Conservation (phyloP, 2,329 filamentous ascomycete genomes). For the Ophioceras dolichostomum region DNA sequence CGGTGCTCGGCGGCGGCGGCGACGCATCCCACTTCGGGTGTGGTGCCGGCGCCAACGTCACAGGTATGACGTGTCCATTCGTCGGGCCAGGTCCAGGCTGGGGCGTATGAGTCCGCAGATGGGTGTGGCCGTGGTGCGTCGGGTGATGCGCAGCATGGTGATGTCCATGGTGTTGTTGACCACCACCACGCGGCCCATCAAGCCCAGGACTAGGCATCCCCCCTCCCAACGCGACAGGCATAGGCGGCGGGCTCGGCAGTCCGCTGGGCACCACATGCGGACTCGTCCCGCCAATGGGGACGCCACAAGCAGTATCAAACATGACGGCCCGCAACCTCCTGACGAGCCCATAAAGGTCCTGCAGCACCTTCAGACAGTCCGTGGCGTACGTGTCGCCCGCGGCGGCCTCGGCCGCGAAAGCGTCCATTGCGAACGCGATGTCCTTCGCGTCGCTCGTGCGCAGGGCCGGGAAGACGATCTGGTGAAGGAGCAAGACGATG, state of each 20-base stretch:
- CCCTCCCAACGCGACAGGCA: no score
- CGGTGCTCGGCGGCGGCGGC: no score
- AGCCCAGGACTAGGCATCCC: neutral
- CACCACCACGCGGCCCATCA: neutral
- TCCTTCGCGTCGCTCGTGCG: slow-evolving; percentile 16
- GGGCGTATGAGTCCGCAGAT: no score
- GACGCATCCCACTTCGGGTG: neutral
- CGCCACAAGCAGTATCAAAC: no score
- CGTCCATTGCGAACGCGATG: slow-evolving; percentile 26
- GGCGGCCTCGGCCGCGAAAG: slow-evolving; percentile 26
- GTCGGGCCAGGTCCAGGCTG: no score
- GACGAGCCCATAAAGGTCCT: slow-evolving; percentile 4
- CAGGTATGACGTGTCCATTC: no score
- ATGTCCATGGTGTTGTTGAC: neutral
- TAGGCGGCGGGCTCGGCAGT: no score
- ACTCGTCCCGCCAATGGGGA: no score
- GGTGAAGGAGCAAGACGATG: slow-evolving; percentile 31
- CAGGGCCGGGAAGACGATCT: slow-evolving; percentile 23
- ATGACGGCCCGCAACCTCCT: slow-evolving; percentile 2
- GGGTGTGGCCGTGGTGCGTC: neutral
- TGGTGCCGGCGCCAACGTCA: no score
- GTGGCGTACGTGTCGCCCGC: slow-evolving; percentile 23
- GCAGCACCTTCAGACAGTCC: slow-evolving; percentile 6
- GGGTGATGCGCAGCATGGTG: neutral
- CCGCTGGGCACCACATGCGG: no score